Evolutionary conservation across 2,329 filamentous ascomycete species (phyloP).

Genomic region (Pseudohalonectria lignicola): DNA sequence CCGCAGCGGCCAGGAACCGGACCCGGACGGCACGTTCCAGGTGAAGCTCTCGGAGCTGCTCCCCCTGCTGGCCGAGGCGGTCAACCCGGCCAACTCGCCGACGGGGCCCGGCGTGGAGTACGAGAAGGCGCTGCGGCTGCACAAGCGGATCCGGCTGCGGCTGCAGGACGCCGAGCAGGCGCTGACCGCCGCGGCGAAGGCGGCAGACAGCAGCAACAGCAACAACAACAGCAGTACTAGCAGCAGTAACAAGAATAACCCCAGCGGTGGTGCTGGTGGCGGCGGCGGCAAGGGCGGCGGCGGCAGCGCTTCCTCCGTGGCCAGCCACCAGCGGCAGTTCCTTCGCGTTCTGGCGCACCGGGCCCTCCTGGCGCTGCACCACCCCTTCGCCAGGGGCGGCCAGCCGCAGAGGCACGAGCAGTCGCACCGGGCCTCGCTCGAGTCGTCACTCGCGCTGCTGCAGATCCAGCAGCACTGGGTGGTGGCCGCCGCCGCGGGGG

Average conservation of each 20-base stretch:
- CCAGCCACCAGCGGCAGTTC: constrained; percentile 8
- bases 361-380: constrained; percentile 12
- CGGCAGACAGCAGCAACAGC: no score
- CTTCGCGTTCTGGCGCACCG: constrained; percentile 12
- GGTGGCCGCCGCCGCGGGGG: neutral
- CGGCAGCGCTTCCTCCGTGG: no score
- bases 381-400: constrained; percentile 6
- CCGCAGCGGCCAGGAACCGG: no score
- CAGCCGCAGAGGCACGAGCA: neutral
- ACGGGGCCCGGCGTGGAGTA: constrained; percentile 14
- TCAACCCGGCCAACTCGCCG: constrained; percentile 12
- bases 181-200: constrained; percentile 4
- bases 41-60: constrained; percentile 9
- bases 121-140: constrained; percentile 27
- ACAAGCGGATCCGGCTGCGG: constrained; percentile 13
- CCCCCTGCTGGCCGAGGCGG: constrained; percentile 9
- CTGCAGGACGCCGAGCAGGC: constrained; percentile 8
- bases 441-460: constrained; percentile 11
- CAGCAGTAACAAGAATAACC: no score
- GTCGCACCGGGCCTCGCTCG: constrained; percentile 7
- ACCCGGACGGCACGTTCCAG: constrained; percentile 11
- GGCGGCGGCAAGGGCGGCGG: no score
- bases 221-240: no score
- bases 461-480: constrained; percentile 10
- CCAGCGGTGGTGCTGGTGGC: no score